A percentile compares a stretch with the other conserved stretches of the same genome.
phyloP scores from a whole-genome alignment of 768 basidiomycete genomes.

The Termitomyces sp. region DNA sequence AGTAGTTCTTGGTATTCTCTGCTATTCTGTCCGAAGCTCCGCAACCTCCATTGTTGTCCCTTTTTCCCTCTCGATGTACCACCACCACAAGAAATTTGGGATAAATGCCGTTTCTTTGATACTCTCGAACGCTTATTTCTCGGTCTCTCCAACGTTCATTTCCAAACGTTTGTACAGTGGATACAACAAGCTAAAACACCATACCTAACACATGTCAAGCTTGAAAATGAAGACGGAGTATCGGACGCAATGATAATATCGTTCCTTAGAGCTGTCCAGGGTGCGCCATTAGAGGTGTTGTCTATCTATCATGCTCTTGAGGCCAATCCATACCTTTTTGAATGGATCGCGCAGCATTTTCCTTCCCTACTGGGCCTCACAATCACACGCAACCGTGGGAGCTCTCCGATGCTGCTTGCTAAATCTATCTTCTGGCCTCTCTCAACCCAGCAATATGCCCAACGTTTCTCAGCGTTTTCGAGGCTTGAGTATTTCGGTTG shows the following conservation, averaged over 20 bases:
- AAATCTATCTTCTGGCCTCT: neutral
- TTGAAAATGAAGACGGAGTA: neutral
- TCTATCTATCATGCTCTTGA: neutral
- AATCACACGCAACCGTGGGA: neutral
- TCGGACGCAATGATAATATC: neutral
- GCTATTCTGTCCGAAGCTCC: neutral
- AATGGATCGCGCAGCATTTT: neutral
- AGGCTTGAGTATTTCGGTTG: neutral
- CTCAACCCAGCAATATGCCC: conserved; percentile 1
- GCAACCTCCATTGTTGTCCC: neutral
- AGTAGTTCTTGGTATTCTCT: neutral
- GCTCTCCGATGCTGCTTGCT: too few relatives aligned
- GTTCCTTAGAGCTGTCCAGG: neutral
- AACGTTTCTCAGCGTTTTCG: neutral
- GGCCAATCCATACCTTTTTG: neutral
- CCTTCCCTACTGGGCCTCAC: neutral
- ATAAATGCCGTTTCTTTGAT: neutral
- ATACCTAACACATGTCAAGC: neutral
- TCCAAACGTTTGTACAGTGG: neutral
- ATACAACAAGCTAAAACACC: neutral
- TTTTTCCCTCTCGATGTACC: neutral
- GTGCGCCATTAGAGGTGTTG: neutral
- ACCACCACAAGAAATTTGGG: neutral
- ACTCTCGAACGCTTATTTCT: neutral
- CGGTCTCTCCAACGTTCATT: neutral